Percentiles rank a stretch among this genome's conserved stretches.
Conservation (phyloP, 2,329 filamentous ascomycete species). For the Cladorrhinum sp. region DNA sequence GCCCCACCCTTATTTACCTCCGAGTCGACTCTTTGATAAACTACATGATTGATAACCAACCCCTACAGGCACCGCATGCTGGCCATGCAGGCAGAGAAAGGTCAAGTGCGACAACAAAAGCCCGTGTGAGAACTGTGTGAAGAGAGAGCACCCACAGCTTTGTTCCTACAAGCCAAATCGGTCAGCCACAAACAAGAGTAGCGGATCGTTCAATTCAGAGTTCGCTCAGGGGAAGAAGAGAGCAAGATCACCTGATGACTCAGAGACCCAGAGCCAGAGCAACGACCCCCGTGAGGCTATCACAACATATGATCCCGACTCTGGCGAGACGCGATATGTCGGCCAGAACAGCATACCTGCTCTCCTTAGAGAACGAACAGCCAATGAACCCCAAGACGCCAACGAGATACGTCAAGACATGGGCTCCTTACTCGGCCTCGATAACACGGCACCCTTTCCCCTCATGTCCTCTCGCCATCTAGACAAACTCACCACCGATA, state of each 20-base stretch:
- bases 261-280: constrained; percentile 36
- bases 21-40: neutral
- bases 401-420: constrained; percentile 61
- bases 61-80: constrained; percentile 57
- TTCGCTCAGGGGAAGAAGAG: constrained; percentile 38
- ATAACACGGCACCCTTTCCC: constrained; percentile 64
- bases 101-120: constrained; percentile 69
- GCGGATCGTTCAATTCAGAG: constrained; percentile 29
- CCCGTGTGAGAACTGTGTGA: constrained; percentile 66
- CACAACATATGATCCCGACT: constrained; percentile 46
- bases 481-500: constrained; percentile 58
- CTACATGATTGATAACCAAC: neutral
- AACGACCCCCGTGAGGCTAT: constrained; percentile 37
- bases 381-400: constrained; percentile 50
- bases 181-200: constrained; percentile 36
- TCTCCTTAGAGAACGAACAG: constrained; percentile 60
- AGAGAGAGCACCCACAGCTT: constrained; percentile 61
- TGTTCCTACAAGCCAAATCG: constrained; percentile 67
- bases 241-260: constrained; percentile 42
- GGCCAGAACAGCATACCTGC: constrained; percentile 67
- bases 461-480: constrained; percentile 64
- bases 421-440: constrained; percentile 62
- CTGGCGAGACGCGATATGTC: constrained; percentile 56
- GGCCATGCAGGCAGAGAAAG: constrained; percentile 66
- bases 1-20: neutral